Evolutionary conservation across 345 rosid genomes (phyloP).

Genomic region (Eucalyptus fibrosa): DNA sequence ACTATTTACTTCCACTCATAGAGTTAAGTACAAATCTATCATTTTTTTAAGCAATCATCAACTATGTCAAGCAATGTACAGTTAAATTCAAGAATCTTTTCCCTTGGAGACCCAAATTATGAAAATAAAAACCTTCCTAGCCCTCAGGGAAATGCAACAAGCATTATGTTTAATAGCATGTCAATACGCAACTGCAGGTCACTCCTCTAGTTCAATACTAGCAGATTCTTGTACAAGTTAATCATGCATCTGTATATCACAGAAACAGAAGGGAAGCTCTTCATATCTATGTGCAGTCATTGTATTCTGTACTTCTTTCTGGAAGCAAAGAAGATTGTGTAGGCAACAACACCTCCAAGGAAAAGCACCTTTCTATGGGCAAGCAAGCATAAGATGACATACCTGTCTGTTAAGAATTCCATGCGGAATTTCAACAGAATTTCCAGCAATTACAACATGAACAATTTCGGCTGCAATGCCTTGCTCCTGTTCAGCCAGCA

Average conservation of each 20-base stretch:
- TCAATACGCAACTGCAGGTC: neutral
- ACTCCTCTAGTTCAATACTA: neutral
- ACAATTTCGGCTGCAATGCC: conserved; percentile 74
- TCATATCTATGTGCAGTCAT: neutral
- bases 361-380: neutral
- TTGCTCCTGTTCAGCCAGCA: conserved; percentile 43
- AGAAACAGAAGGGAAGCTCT: neutral
- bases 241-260: neutral
- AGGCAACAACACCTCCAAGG: neutral
- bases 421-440: conserved; percentile 70
- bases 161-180: neutral
- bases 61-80: neutral
- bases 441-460: conserved; percentile 84
- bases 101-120: neutral
- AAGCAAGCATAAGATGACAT: neutral
- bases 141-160: neutral
- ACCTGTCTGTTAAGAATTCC: conserved; percentile 79
- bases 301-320: neutral
- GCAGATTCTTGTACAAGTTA: neutral
- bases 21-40: neutral
- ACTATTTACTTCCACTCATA: neutral
- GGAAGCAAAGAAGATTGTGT: neutral
- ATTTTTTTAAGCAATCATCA: neutral
- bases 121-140: neutral
- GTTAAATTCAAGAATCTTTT: neutral